Evolutionary conservation across 2,329 filamentous ascomycete species (phyloP).

Genomic region (Rutstroemia sp.): DNA sequence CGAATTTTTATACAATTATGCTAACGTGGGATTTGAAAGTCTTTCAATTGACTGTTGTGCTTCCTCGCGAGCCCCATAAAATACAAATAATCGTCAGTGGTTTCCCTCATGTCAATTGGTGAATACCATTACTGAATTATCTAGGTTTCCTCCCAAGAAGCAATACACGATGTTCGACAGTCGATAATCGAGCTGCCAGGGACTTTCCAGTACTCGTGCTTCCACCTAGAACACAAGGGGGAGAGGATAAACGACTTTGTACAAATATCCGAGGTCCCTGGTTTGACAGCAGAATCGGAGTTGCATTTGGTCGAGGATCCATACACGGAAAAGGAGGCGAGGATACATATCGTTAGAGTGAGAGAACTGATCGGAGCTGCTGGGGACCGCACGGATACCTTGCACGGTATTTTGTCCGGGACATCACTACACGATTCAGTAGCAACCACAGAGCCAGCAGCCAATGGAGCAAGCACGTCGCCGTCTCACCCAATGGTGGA

Average conservation of each 20-base stretch:
- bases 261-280: constrained; percentile 81
- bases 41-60: constrained; percentile 63
- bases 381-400: constrained; percentile 77
- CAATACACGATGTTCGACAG: constrained; percentile 94
- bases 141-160: constrained; percentile 85
- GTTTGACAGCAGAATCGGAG: constrained; percentile 68
- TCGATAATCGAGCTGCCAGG: constrained; percentile 89
- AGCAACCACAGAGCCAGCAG: constrained; percentile 28
- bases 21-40: constrained; percentile 32
- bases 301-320: constrained; percentile 83
- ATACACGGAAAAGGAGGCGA: constrained; percentile 96
- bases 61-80: constrained; percentile 72
- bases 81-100: constrained; percentile 75
- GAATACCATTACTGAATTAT: constrained; percentile 21
- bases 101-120: not conserved
- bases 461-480: constrained; percentile 30
- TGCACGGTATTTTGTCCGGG: constrained; percentile 80
- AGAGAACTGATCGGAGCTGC: constrained; percentile 90
- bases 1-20: not conserved
- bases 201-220: constrained; percentile 96
- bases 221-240: constrained; percentile 89
- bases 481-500: constrained; percentile 53
- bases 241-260: constrained; percentile 92
- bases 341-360: constrained; percentile 86
- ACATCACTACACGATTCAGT: constrained; percentile 82